Percentiles rank a stretch among this genome's conserved stretches.
Conservation (phyloP, 495 filamentous ascomycete species). For the Aspergillus sclerotioniger region DNA sequence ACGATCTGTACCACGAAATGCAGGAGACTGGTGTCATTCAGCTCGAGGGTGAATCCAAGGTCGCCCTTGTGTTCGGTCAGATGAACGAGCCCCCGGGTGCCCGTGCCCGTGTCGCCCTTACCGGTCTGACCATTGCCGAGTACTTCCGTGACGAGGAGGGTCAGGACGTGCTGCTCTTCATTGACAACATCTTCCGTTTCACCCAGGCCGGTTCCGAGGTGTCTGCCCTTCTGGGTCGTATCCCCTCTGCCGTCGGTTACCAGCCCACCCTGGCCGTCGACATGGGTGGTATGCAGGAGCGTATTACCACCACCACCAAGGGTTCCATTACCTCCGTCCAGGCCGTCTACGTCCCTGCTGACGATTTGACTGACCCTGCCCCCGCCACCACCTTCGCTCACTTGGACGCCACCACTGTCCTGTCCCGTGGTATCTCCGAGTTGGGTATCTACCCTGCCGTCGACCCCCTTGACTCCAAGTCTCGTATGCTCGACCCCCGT, state of each 20-base stretch:
- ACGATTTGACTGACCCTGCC: slow-evolving; percentile 99
- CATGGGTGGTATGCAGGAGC: slow-evolving; percentile 99
- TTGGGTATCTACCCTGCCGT: slow-evolving; percentile 99
- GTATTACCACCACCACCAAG: slow-evolving; percentile 99
- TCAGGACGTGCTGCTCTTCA: slow-evolving; percentile 98
- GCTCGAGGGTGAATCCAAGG: slow-evolving; percentile 98
- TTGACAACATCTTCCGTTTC: slow-evolving; percentile 99
- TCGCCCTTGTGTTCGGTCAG: slow-evolving; percentile 98
- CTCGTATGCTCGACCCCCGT: slow-evolving; percentile 98
- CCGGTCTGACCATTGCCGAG: slow-evolving; percentile 85
- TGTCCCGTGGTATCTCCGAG: slow-evolving; percentile 99
- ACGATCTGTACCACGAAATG: slow-evolving; percentile 99
- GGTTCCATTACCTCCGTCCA: slow-evolving; percentile 99
- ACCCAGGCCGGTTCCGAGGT: slow-evolving; percentile 99
- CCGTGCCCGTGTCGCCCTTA: slow-evolving; percentile 99
- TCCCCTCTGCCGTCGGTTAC: slow-evolving; percentile 99
- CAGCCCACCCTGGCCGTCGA: slow-evolving; percentile 99
- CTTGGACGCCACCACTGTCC: slow-evolving; percentile 99
- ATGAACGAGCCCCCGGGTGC: slow-evolving; percentile 99
- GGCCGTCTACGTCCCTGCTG: slow-evolving; percentile 99
- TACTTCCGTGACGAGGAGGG: slow-evolving; percentile 98
- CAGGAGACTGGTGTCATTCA: slow-evolving; percentile 99
- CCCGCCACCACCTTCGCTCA: slow-evolving; percentile 99
- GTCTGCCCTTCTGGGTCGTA: slow-evolving; percentile 98
- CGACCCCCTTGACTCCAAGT: slow-evolving; percentile 99